A percentile compares a stretch with the other conserved stretches of the same genome.
These are phyloP conservation scores for Helotiales sp. DNA, from an alignment of 2,329 filamentous ascomycete species.

Conservation along the genomic window DNA sequence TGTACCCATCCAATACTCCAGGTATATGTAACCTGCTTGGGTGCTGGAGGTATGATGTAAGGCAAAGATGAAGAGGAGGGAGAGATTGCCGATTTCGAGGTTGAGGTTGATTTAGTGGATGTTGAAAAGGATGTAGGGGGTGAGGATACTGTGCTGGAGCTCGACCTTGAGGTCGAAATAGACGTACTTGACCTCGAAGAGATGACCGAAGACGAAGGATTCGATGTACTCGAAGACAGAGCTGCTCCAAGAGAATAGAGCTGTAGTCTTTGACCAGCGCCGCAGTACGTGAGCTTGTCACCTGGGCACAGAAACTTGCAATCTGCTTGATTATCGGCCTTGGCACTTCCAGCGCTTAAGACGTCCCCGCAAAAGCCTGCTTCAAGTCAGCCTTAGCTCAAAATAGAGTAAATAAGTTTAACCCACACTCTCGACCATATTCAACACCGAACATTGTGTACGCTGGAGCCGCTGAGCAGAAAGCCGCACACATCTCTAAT, in stretches of 20 bases:
- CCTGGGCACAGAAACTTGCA: slow-evolving; percentile 36
- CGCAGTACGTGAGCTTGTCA: slow-evolving; percentile 40
- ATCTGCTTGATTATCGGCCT: slow-evolving; percentile 31
- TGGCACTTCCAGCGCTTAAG: slow-evolving; percentile 30
- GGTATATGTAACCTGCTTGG: slow-evolving; percentile 26
- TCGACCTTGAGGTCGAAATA: slow-evolving; percentile 1
- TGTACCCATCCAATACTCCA: slow-evolving; percentile 51
- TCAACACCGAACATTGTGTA: slow-evolving; percentile 47
- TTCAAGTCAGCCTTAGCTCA: not conserved
- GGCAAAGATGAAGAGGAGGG: slow-evolving; percentile 13
- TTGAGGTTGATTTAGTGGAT: not conserved
- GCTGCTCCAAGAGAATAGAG: not conserved
- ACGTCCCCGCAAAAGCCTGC: slow-evolving; percentile 40
- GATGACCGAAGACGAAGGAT: not conserved
- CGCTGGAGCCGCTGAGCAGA: slow-evolving; percentile 32
- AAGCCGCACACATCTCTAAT: slow-evolving; percentile 41
- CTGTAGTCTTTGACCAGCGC: slow-evolving; percentile 36
- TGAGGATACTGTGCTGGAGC: slow-evolving; percentile 6
- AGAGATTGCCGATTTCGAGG: slow-evolving; percentile 9
- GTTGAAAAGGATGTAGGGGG: slow-evolving; percentile 5
- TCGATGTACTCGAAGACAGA: not conserved
- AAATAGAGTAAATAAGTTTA: not conserved
- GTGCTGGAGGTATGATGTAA: slow-evolving; percentile 10
- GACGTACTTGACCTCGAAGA: not conserved
- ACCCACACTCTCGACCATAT: slow-evolving; percentile 45